Conservation (phyloP, 129 eudicot species). For the Flaveria trinervia region DNA sequence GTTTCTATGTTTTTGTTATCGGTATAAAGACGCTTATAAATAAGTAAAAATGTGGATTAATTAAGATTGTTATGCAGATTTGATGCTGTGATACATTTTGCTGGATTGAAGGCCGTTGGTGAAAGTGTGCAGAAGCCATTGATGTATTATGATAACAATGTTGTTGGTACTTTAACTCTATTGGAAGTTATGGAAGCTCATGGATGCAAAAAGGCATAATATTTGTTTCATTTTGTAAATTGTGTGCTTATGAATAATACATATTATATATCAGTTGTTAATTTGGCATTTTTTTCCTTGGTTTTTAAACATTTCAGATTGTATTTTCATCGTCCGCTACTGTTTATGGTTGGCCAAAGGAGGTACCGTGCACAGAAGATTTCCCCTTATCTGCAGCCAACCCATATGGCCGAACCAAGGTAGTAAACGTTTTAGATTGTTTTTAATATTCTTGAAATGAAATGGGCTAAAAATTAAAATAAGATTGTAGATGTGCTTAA, state of each 20-base stretch:
- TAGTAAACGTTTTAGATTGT: conserved; percentile 19
- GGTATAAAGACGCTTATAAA: conserved; percentile 9
- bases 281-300: conserved; percentile 11
- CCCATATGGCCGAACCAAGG: conserved; percentile 94
- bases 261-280: neutral
- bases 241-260: neutral
- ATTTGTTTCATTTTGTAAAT: neutral
- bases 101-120: conserved; percentile 97
- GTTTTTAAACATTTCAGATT: conserved; percentile 50
- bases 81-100: conserved; percentile 98
- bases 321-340: conserved; percentile 87
- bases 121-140: conserved; percentile 91
- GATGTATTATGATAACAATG: conserved; percentile 74
- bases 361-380: conserved; percentile 86
- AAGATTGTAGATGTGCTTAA: neutral
- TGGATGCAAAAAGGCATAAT: conserved; percentile 81
- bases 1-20: neutral
- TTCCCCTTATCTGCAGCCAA: conserved; percentile 73
- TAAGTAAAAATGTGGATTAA: neutral
- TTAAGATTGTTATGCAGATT: conserved; percentile 50
- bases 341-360: conserved; percentile 90
- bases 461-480: neutral
- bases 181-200: conserved; percentile 90
- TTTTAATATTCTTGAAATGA: neutral
- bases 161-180: conserved; percentile 75